Evolutionary conservation across 805 yeast species (phyloP), one percentile per base, ranked within the genome.

Genomic region (Yamadazyma ubonensis): DNA sequence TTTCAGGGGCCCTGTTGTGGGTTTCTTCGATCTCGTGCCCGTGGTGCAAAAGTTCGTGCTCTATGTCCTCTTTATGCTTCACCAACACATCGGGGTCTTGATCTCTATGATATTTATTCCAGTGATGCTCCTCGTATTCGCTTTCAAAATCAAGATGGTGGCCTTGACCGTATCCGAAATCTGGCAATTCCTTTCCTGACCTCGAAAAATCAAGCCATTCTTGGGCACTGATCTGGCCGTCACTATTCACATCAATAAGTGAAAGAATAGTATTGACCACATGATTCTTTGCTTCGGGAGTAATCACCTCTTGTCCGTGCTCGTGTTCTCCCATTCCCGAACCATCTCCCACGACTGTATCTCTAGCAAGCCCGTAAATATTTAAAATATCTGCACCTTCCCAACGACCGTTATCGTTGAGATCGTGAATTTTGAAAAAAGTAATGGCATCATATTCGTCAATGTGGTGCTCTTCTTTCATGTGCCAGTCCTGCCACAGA

Each of bases 41-140:
- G 57, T 86, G 96, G 57, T 83, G 93, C 45, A 86, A 70, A 41
- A 86, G 65, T 56, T 89, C 97, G 59, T 89, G 86, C 56, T 87
- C 96, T 6, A 85, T 76, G 58, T 89, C 97, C 58, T 89, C 97
- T 47, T 82, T 83, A 58, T 89, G 97, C 38, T 86, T 83, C 17
- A 77, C 65, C 51, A 74, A 71, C 19, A 89, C 88, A 39, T 86
- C 89, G 1, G 96, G 96, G 58, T 89, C 97, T 41, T 71, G 63
- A 49, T 86, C 79, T 41, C 76, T 72, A 57, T 86, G 93, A 55
- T 73, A 82, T 63, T 88, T 70, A 44, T 81, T 76, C 97, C 97
- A 91, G 60, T 90, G 98, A 59, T 90, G 97, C 42, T 86, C 81
- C 59, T 91, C 97, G 58, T 90, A 91, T 58, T 90, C 97, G 50